Evolutionary conservation across 192 early-diverging fungal genomes (phyloP).

Genomic region (Mortierella alpina): DNA sequence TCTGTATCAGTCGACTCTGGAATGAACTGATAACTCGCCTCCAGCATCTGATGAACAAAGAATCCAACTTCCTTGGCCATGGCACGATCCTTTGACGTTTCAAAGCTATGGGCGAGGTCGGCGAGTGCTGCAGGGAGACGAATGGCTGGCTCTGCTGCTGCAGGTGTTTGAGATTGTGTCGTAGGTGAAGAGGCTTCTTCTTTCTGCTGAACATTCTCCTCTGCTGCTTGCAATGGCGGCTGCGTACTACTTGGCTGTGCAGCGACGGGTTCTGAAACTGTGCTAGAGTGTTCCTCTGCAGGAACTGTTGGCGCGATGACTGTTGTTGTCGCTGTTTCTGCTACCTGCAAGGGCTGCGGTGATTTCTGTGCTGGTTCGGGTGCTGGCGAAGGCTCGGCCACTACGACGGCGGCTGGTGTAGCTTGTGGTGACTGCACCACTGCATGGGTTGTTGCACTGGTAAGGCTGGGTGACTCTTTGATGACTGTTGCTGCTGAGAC

Average conservation of each 20-base stretch:
- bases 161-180: conserved; percentile 20
- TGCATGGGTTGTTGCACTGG: conserved; percentile 21
- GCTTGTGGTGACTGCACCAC: conserved; percentile 51
- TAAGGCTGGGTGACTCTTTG: conserved; percentile 11
- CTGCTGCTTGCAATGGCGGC: conserved; percentile 57
- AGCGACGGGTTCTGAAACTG: neutral
- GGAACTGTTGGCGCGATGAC: neutral
- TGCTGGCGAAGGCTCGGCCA: neutral
- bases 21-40: conserved; percentile 85
- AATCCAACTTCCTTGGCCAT: conserved; percentile 60
- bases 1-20: conserved; percentile 89
- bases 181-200: neutral
- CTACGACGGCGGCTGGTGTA: neutral
- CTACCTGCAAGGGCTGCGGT: neutral
- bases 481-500: conserved; percentile 40
- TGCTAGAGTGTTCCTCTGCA: conserved; percentile 76
- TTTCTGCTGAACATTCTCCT: conserved; percentile 2
- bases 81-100: conserved; percentile 61
- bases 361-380: conserved; percentile 9
- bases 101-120: conserved; percentile 67
- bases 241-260: neutral
- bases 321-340: conserved; percentile 18
- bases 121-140: conserved; percentile 65
- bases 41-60: conserved; percentile 81
- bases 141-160: conserved; percentile 49